Percentiles rank a stretch among this genome's conserved stretches.
Evolutionary conservation across 1,284 basidiomycete species (phyloP).

Genomic region (Vanrija sp.): DNA sequence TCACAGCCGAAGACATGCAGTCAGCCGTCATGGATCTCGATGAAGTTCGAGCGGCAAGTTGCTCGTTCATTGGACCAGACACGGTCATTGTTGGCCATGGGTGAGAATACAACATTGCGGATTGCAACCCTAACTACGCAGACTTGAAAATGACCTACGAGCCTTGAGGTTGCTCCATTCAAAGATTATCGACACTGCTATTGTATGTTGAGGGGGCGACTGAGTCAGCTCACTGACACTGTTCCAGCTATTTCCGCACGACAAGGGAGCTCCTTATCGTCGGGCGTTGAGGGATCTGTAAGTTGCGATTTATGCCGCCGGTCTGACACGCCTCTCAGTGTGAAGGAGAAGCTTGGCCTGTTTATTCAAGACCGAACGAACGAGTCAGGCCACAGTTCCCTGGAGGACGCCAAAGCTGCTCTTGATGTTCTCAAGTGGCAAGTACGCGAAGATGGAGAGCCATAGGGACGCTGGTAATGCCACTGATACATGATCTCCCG

Average conservation of each 20-base stretch:
- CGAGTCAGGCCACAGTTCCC: constrained; percentile 71
- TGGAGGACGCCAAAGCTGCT: constrained; percentile 78
- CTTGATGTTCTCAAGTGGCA: constrained; percentile 67
- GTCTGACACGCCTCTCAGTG: constrained; percentile 51
- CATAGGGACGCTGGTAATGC: not conserved
- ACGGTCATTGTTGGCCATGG: constrained; percentile 74
- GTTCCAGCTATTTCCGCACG: constrained; percentile 68
- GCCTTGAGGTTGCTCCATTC: constrained; percentile 78
- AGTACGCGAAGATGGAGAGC: constrained; percentile 36
- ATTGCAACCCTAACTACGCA: constrained; percentile 5
- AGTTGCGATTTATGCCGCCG: constrained; percentile 32
- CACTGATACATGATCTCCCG: too few relatives aligned
- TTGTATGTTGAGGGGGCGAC: constrained; percentile 40
- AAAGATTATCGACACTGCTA: constrained; percentile 74
- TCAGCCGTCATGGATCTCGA: constrained; percentile 63
- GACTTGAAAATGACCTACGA: constrained; percentile 82
- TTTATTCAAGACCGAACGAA: constrained; percentile 67
- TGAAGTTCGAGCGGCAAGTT: constrained; percentile 63
- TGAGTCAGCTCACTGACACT: not conserved
- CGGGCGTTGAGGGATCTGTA: constrained; percentile 74
- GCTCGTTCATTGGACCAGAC: constrained; percentile 64
- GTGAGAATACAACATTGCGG: constrained; percentile 24
- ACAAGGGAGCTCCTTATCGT: constrained; percentile 69
- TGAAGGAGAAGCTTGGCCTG: constrained; percentile 68
- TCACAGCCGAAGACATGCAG: constrained; percentile 60